Evolutionary conservation across 2,329 filamentous ascomycete species (phyloP).

Genomic region (Fusarium sp.): DNA sequence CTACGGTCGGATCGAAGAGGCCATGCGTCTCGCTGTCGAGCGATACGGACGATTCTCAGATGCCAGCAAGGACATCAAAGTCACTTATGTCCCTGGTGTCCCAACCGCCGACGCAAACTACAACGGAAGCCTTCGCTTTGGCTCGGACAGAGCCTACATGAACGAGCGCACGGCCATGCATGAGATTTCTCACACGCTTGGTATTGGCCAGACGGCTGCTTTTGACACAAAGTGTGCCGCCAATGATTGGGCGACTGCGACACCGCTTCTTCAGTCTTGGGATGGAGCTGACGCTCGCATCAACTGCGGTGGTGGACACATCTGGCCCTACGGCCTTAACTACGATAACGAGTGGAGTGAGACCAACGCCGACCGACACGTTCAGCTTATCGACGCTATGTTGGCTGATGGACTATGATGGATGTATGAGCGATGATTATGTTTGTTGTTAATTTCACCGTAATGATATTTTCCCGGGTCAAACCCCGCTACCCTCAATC

Average conservation of each 20-base stretch:
- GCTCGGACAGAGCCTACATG: slow-evolving; percentile 63
- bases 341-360: slow-evolving; percentile 63
- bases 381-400: slow-evolving; percentile 62
- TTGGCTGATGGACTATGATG: slow-evolving; percentile 56
- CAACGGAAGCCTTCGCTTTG: slow-evolving; percentile 64
- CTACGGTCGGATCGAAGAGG: slow-evolving; percentile 60
- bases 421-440: background rate
- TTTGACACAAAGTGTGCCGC: slow-evolving; percentile 59
- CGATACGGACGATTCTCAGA: slow-evolving; percentile 57
- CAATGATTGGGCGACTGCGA: slow-evolving; percentile 60
- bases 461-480: background rate
- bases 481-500: no score
- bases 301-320: slow-evolving; percentile 58
- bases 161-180: slow-evolving; percentile 65
- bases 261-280: slow-evolving; percentile 58
- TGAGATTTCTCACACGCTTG: slow-evolving; percentile 64
- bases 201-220: slow-evolving; percentile 61
- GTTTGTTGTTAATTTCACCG: background rate
- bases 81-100: slow-evolving; percentile 61
- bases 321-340: slow-evolving; percentile 61
- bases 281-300: slow-evolving; percentile 58
- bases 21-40: slow-evolving; percentile 59
- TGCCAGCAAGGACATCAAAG: slow-evolving; percentile 58
- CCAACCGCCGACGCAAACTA: slow-evolving; percentile 63
- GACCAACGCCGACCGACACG: slow-evolving; percentile 61